Evolutionary conservation across 1,139 yeast species (phyloP), one percentile per base, ranked within the genome.

Genomic region (Yamadazyma dushanensis): DNA sequence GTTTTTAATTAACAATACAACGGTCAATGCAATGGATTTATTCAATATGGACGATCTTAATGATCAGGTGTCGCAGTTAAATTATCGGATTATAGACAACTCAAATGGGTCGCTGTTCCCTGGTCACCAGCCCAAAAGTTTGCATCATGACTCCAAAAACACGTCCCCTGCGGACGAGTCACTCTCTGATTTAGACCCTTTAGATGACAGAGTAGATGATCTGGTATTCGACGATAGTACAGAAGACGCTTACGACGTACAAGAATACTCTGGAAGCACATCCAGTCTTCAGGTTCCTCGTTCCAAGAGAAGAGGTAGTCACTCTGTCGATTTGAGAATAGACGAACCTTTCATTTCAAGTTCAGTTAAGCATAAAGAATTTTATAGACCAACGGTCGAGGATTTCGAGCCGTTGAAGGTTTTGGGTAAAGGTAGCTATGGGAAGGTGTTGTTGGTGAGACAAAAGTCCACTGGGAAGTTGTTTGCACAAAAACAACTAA

Each of bases 381-480:
- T 34, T n/a, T 57, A 56, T 40, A 56, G 51, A 41, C 73, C 76
- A 3, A 57, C 56, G 14, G 53, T 71, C 9, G 50, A 67, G 1
- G 96, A 89, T 55, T 89, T 89, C 51, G 81, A 76, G 45, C 85
- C 86, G 2, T 61, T 89, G 8, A 83, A 80, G 56, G 94, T 88
- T 0, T 66, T 89, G n/a, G 97, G 97, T 0, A 78, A 81, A 44
- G 97, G 97, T 3, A 89, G 96, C 1, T 89, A 87, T 51, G 97
- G 97, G 5, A 88, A 87, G 55, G 97, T 89, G 2, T 55, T 87
- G 15, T 62, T 89, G 8, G 97, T 89, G 1, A 74, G 80, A 37
- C 90, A 87, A 52, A 60, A 57, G 35, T 50, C 73, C 7, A 79
- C 88, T 0, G 86, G 86, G 1, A 72, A 76, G 43, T 62, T 89